Base-by-base conservation (phyloP, 1,284 basidiomycete genomes). In the Cystobasidium slooffiae region DNA sequence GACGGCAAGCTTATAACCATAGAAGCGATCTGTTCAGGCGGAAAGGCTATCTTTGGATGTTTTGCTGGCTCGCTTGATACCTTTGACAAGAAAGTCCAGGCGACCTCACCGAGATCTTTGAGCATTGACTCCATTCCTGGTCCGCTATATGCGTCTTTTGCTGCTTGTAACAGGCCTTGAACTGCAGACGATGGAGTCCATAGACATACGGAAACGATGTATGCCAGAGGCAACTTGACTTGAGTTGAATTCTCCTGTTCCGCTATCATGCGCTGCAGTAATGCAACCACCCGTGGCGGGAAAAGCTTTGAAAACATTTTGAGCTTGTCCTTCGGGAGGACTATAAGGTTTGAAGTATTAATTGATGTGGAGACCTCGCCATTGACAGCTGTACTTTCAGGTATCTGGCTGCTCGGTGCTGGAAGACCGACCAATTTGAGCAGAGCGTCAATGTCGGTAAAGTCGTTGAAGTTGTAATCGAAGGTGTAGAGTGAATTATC, bases 321-420 rank as follows among this genome's bases (percentile, higher is more conserved):
- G 52, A 68, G 20, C 24, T 52, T 68, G 20, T 68, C 66, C 22
- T 31, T 68, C 12, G 66, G 66, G 12, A 68, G 53, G 7, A 68
- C 12, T 6, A 68, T 16, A 31, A 44, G 66, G 44, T 20, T 58
- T 10, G 66, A 31, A 68, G 41, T 39, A 22, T n/a, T 37, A 5
- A n/a, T 10, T 44, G 51, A 18, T 10, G 7, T 9, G 18, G 12
- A 20, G 37, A n/a, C 52, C 18, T 24, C 14, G 20, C 20, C 52
- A 46, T 16, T 7, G 22, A 6, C 24, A 18, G 44, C 53, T 49
- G 39, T 7, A 4, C 44, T 65, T 8, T 22, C 43, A 14, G 47
- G 3, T 14, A 14, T 10, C 16, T 58, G 14, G 31, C 31, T 31
- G 31, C 31, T 31, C 16, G 39, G 18, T 3, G 61, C 12, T 5